These are phyloP conservation scores for Fusarium floridanum DNA, from an alignment of 2,329 filamentous ascomycete species.

Conservation along the genomic window DNA sequence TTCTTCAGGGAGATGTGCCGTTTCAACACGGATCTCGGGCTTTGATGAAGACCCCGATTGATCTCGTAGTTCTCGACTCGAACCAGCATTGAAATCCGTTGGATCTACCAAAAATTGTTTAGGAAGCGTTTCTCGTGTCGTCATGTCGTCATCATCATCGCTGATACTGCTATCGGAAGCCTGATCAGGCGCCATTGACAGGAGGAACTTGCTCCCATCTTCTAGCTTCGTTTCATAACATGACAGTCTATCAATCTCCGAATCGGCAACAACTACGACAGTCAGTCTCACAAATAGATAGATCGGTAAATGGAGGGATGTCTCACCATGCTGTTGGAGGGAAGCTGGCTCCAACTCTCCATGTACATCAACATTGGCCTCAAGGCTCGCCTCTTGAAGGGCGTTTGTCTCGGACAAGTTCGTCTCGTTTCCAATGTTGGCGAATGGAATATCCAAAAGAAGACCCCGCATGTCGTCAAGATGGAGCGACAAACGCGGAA, in stretches of 20 bases:
- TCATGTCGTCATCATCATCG: not conserved
- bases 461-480: conserved; percentile 44
- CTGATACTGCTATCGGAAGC: not conserved
- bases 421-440: conserved; percentile 6
- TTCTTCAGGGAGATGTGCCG: not conserved
- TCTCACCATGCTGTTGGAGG: not conserved
- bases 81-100: not conserved
- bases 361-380: not conserved
- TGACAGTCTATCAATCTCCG: not conserved
- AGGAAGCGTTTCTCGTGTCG: not conserved
- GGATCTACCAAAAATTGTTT: not conserved
- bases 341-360: not conserved
- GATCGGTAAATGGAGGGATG: not conserved
- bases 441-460: conserved; percentile 40
- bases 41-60: not conserved
- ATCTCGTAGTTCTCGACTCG: not conserved
- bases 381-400: not conserved
- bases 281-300: not conserved
- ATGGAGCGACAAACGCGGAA: conserved; percentile 51
- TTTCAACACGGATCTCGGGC: conserved; percentile 1
- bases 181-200: not conserved
- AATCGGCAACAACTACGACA: not conserved
- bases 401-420: not conserved
- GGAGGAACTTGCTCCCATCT: not conserved
- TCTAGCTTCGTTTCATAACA: not conserved